Evolutionary conservation across 75 land plant species (phyloP), one percentile per base, ranked within the genome.

Genomic region (Adiantum capillusveneris): DNA sequence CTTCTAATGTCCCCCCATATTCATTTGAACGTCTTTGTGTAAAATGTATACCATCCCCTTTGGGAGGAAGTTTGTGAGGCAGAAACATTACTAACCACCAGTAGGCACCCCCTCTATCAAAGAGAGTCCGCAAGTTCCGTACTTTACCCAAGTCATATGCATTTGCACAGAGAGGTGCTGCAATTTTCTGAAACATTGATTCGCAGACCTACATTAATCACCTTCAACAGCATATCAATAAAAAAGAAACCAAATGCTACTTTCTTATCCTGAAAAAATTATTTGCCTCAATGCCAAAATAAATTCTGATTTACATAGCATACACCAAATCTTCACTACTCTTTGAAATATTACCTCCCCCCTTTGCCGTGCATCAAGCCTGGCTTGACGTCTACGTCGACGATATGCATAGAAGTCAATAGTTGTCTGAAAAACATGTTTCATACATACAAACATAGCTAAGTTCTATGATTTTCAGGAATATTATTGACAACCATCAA

Each of bases 71-170:
- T 20, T 45, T 64, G 17, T 55, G 53, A 18, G 73, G 73, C 30
- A 70, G 67, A 18, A 70, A 16, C 45, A 70, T 55, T 25, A 55
- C 25, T 34, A 63, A 42, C 73, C 73, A 70, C 73, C 73, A 70
- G 22, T 17, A 55, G 18, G 56, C 44, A 46, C 67, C 66, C 20
- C 67, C 67, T 22, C 21, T 21, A 31, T 70, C 65, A 25, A 70
- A 55, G 26, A 63, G 56, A 27, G 67, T 44, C 16, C 68, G 67
- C 27, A 70, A 62, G 51, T 70, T 70, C 31, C 54, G 59, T 25
- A 62, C 21, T 17, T 16, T 29, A 6, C 73, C 73, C 29, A 70
- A 25, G 44, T 70, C 60, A 37, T 42, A 63, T 26, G 31, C 67
- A 37, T 70, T 70, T 19, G 42, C 25, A 57, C 59, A 55, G 9